phyloP scores from a whole-genome alignment of 1,284 basidiomycete species.

The Thecaphora frezii region DNA sequence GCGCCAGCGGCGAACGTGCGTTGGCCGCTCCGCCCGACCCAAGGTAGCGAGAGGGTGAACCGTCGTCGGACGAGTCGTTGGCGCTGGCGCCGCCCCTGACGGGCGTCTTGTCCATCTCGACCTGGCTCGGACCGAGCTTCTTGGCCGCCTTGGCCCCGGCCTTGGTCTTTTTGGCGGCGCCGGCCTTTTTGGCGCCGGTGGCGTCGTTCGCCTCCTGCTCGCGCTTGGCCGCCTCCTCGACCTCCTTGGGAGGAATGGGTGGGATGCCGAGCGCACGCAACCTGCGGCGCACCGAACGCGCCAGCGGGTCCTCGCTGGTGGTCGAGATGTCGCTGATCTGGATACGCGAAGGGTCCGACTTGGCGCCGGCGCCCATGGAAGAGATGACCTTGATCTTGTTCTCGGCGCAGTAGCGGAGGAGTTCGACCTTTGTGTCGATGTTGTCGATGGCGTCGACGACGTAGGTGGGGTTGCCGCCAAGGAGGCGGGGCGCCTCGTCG shows the following conservation, averaged over 20 bases:
- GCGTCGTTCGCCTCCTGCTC: constrained; percentile 7
- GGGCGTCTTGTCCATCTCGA: too few relatives aligned
- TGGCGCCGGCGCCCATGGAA: constrained; percentile 96
- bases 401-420: constrained; percentile 52
- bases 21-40: not conserved
- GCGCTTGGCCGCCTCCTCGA: constrained; percentile 20
- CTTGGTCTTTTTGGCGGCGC: constrained; percentile 12
- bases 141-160: constrained; percentile 9
- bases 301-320: constrained; percentile 92
- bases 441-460: constrained; percentile 76
- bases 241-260: constrained; percentile 38
- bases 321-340: constrained; percentile 91
- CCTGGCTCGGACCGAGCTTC: too few relatives aligned
- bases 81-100: not conserved
- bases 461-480: constrained; percentile 47
- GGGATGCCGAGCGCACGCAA: constrained; percentile 64
- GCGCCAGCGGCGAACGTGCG: not conserved
- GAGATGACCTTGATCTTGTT: constrained; percentile 67
- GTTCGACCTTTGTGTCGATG: constrained; percentile 76
- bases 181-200: constrained; percentile 3
- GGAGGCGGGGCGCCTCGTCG: constrained; percentile 32
- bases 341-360: constrained; percentile 88
- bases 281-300: constrained; percentile 80
- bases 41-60: not conserved
- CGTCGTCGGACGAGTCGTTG: not conserved